Evolutionary conservation across 768 basidiomycete species (phyloP).

Genomic region (Tylopilus sp.): DNA sequence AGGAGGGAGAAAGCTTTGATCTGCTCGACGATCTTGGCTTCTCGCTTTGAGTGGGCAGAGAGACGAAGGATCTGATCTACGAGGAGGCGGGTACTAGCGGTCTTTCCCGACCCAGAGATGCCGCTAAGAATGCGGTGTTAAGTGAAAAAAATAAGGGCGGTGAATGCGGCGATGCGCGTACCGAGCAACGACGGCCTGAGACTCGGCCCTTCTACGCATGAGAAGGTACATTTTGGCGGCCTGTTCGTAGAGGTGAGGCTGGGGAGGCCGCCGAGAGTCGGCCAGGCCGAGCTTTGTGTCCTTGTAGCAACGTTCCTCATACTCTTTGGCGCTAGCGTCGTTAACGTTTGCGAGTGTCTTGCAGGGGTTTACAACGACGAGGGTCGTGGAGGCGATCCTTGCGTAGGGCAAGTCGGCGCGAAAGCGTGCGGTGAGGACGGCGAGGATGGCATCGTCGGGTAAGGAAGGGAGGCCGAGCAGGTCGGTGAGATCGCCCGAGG

Average conservation of each 20-base stretch:
- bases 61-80: conserved; percentile 58
- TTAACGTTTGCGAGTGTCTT: conserved; percentile 53
- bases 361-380: conserved; percentile 60
- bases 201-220: conserved; percentile 51
- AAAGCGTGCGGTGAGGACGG: conserved; percentile 53
- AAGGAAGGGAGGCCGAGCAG: conserved; percentile 35
- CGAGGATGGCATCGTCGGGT: conserved; percentile 53
- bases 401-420: conserved; percentile 57
- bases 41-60: conserved; percentile 55
- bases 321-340: conserved; percentile 56
- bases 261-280: conserved; percentile 37
- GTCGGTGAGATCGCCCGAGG: conserved; percentile 48
- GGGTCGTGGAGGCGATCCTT: conserved; percentile 44
- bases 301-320: conserved; percentile 53
- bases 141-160: conserved; percentile 1
- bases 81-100: conserved; percentile 48
- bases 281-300: conserved; percentile 44
- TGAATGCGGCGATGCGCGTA: conserved; percentile 23
- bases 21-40: conserved; percentile 50
- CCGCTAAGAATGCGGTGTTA: conserved; percentile 40
- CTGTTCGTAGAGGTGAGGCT: conserved; percentile 61
- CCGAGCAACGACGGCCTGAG: conserved; percentile 57
- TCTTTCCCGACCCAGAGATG: conserved; percentile 62
- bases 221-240: conserved; percentile 58
- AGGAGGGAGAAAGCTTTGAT: conserved; percentile 51